These are phyloP conservation scores for Fragilariopsis cylindrus DNA, from an alignment of 108 stramenopile genomes.

Conservation along the genomic window DNA sequence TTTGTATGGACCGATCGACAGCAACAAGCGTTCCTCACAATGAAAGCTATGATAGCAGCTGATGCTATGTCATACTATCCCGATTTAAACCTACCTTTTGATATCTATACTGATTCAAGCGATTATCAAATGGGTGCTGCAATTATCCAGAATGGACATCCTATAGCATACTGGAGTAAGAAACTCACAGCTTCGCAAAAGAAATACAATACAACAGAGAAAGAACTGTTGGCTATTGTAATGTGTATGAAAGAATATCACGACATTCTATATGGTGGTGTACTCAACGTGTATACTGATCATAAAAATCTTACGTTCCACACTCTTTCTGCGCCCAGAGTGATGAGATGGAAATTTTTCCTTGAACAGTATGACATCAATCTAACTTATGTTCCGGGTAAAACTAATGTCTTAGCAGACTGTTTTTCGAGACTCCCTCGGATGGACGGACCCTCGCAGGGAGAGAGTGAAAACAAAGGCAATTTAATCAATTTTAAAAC, in stretches of 20 bases:
- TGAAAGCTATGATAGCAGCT: constrained; percentile 9
- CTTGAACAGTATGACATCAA: constrained; percentile 32
- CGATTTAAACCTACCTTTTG: constrained; percentile 36
- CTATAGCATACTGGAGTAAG: constrained; percentile 40
- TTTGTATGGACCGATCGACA: constrained; percentile 20
- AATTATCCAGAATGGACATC: constrained; percentile 43
- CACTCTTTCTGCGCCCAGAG: constrained; percentile 28
- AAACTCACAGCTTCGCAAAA: constrained; percentile 36
- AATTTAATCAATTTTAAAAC: too few relatives aligned
- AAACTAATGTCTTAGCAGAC: constrained; percentile 47
- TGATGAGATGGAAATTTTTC: constrained; percentile 48
- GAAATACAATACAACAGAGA: constrained; percentile 36
- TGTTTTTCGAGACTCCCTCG: constrained; percentile 30
- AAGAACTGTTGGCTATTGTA: constrained; percentile 32
- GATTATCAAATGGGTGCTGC: constrained; percentile 46
- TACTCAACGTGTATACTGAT: constrained; percentile 41
- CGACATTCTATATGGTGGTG: constrained; percentile 33
- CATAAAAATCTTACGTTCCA: constrained; percentile 45
- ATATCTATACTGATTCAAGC: constrained; percentile 45
- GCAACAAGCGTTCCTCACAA: constrained; percentile 28
- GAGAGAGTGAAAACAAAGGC: too few relatives aligned
- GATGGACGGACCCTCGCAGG: neutral
- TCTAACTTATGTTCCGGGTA: constrained; percentile 28
- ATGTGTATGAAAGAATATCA: too few relatives aligned
- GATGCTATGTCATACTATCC: constrained; percentile 36